Evolutionary conservation across 2,329 filamentous ascomycete genomes (phyloP), one percentile per base, ranked within the genome.

Genomic region (Cadophora sp.): DNA sequence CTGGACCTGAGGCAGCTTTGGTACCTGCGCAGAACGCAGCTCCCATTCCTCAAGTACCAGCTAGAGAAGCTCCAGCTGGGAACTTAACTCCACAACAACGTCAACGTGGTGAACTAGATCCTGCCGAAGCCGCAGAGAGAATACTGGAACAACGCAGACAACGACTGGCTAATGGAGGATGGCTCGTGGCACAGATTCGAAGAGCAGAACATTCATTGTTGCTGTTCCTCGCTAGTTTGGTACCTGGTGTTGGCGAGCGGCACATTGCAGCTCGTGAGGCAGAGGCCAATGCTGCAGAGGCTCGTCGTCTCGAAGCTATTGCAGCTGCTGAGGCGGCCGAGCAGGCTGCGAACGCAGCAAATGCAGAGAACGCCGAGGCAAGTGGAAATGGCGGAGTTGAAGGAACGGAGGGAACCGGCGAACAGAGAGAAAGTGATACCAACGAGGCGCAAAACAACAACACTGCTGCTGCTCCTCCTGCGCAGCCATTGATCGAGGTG

Each of bases 181-280:
- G 85, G 83, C 71, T 87, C 5, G 74, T 83, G 68, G 77, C 82
- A 60, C 83, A 85, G 65, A 76, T 85, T 5, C 81, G 87, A 65
- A 80, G 86, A 13, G 73, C 87, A 7, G 87, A 91, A 77, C 83
- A 88, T 69, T 85, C 87, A 20, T 81, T 85, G 0, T 81, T 90
- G 18, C 79, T 91, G 27, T 90, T 91, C 73, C 79, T 91, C 24
- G 88, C 88, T 22, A 91, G 88, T 74, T 83, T 91, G 68, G 86
- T 88, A 1, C 88, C 88, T 0, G 88, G 88, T 11, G 83, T 91
- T 27, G 87, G 87, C 0, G 88, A 91, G 77, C 80, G 87, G 59
- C 88, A 91, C 68, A 89, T 91, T 63, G 75, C 75, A 36, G 75
- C 75, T 24, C 70, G 76, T 41, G 76, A 77, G 53, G 76, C 73